phyloP scores from a whole-genome alignment of 2,329 filamentous ascomycete genomes.

The Phaeosphaeriaceae sp. region DNA sequence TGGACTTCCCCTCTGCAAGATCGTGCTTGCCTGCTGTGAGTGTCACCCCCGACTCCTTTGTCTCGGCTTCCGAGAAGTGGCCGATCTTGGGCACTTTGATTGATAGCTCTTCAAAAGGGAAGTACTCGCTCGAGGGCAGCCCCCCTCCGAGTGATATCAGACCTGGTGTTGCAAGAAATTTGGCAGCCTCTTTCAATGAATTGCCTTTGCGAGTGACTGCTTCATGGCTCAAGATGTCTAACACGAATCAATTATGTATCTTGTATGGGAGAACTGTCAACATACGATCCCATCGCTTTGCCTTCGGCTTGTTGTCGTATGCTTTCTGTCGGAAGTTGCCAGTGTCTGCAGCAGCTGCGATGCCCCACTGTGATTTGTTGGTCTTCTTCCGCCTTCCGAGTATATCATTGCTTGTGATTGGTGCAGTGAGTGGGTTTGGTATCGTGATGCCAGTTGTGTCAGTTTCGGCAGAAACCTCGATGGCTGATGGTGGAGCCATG shows the following conservation, averaged over 20 bases:
- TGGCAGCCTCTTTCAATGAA: conserved; percentile 83
- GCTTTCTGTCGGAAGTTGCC: conserved; percentile 79
- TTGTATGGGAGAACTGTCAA: not conserved
- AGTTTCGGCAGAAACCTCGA: conserved; percentile 53
- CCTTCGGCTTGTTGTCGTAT: conserved; percentile 71
- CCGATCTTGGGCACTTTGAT: conserved; percentile 75
- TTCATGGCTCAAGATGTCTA: conserved; percentile 56
- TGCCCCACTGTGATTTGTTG: conserved; percentile 74
- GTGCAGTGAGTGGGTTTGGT: conserved; percentile 61
- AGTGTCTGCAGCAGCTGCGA: conserved; percentile 78
- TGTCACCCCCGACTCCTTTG: conserved; percentile 64
- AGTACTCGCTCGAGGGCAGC: conserved; percentile 86
- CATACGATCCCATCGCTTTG: conserved; percentile 82
- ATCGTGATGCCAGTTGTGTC: conserved; percentile 57
- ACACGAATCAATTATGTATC: not conserved
- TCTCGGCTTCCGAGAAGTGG: conserved; percentile 74
- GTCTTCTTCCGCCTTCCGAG: conserved; percentile 71
- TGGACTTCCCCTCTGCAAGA: conserved; percentile 67
- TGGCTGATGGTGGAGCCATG: conserved; percentile 46
- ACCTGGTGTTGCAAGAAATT: conserved; percentile 78
- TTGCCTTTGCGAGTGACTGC: conserved; percentile 61
- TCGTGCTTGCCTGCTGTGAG: conserved; percentile 85
- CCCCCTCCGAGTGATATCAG: conserved; percentile 93
- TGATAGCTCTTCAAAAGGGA: conserved; percentile 82
- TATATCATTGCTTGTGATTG: conserved; percentile 66